Base-by-base conservation (phyloP, 1,284 basidiomycete genomes). In the Rhodofomes roseus region DNA sequence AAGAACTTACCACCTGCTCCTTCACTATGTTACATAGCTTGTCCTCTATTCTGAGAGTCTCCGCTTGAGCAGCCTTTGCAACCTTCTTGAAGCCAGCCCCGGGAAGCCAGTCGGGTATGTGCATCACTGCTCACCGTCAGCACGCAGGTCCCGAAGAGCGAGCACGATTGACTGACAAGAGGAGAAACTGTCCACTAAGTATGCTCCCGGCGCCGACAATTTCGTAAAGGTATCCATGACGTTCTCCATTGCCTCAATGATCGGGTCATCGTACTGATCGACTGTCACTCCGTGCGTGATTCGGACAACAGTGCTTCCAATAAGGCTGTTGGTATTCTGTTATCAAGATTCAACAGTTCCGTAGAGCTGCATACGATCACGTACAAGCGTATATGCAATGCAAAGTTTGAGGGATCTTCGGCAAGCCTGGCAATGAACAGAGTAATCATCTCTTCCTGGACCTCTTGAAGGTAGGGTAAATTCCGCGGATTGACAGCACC, bases 131-230 rank as follows among this genome's bases (percentile, higher is more conserved):
- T 18, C 1, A 12, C 25, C 18, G 37, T 43, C 9, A 27, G 11
- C 37, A 20, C 46, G 9, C 18, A 36, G 11, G 9, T 52, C 12
- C 16, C n/a, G n/a, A 16, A n/a, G 2, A 8, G 20, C 23, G 29
- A n/a, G 16, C n/a, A 43, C 22, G 8, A 34, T 4, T 6, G 1
- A 52, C 59, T n/a, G 25, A 60, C 59, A 22, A 16, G 57, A 16
- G 2, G 59, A 50, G 1, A 53, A 27, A 55, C 43, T 61, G 43
- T 70, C 68, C 8, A 69, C 68, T 2, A 70, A 58, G 50, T 60
- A 71, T 12, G 66, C 61, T 16, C 67, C 68, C n/a, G 62, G 59
- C 2, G 41, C 41, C 8, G 40, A 23, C 3, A 46, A 23, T 8
- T 11, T 29, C 1, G 43, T 29, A 31, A 59, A 58, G n/a, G 55